Evolutionary conservation across 192 early-diverging fungal genomes (phyloP), one percentile per base, ranked within the genome.

Genomic region (Backusella parvicylindrica): DNA sequence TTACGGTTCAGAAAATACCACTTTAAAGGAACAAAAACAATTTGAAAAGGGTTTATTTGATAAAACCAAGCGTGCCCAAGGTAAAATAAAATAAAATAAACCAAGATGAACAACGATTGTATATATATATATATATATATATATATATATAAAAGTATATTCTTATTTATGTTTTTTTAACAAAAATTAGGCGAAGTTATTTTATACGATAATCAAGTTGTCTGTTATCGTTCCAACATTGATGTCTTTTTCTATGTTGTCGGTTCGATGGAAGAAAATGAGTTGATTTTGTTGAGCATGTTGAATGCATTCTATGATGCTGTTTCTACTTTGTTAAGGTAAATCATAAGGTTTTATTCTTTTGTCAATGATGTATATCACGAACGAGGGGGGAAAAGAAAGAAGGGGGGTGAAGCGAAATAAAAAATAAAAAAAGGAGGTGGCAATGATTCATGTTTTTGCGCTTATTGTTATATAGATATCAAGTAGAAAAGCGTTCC

Each of bases 241-340:
- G 96, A 98, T 77, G 89, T 95, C 53, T 92, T 94, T 71, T 92
- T 99, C 78, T 97, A 96, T 81, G 86, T 98, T 56, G 90, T 99
- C 21, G 96, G 96, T 2, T 90, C 90, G 32, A 84, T 89, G 18
- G 95, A 99, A 70, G 96, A 98, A 81, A 99, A 99, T 84, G 97
- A 99, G 84, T 81, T 98, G 23, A 87, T 98, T 80, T 89, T 99
- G 60, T 79, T 82, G 32, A 85, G 87, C 37, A 91, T 94, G 65
- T 83, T 99, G 79, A 91, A 89, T 37, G 88, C 91, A 15, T 92
- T 93, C 76, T 90, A 92, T 43, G 97, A 99, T 71, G 92, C 95
- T 0, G 88, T 97, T 4, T 92, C 91, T 60, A 90, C 89, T 73
- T 79, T 97, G 73, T 86, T 99, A 43, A 95, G 92, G 91, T 95